Evolutionary conservation across 73 alveolate species (phyloP), one percentile per base, ranked within the genome.

Genomic region (Paramecium pentaurelia): DNA sequence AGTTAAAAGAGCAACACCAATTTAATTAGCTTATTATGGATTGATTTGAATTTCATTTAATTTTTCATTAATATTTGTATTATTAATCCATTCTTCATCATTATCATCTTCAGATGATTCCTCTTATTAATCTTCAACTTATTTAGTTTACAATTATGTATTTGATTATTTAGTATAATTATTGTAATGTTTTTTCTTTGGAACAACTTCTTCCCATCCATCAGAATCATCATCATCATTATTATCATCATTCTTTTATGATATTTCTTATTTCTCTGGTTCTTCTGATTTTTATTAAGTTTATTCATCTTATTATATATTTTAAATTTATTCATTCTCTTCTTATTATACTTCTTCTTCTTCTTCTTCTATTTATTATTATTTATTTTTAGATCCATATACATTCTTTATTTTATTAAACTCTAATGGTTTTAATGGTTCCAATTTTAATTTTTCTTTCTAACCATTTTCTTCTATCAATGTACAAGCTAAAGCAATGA

Each of bases 51-150:
- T 64, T 42, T 71, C 86, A 22, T 68, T 83, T 45, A 45, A 40
- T 42, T 71, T 71, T 14, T 71, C 86, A 28, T 70, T 44, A n/a
- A 89, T 45, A 32, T 89, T 89, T 71, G 70, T 54, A 32, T 58
- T 45, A 47, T 68, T 89, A 30, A 89, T 89, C 94, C 94, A 89
- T 37, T 88, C 94, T 89, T 89, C 94, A 6, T 73, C 86, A 89
- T 89, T 88, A 42, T 89, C 94, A 45, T 64, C 84, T 11, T 64
- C 84, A 32, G 84, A 64, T 7, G 86, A 77, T 30, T 68, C 90
- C 18, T 89, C 94, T 47, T 40, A 58, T 71, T 71, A 28, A 25
- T 71, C 28, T 60, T 89, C 70, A 22, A 34, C 16, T 22, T 34
- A 32, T 22, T 22, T 86, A 38, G 58, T 44, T 42, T 86, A 8